Conservation (phyloP, 768 basidiomycete genomes). For the Collybia sp. region DNA sequence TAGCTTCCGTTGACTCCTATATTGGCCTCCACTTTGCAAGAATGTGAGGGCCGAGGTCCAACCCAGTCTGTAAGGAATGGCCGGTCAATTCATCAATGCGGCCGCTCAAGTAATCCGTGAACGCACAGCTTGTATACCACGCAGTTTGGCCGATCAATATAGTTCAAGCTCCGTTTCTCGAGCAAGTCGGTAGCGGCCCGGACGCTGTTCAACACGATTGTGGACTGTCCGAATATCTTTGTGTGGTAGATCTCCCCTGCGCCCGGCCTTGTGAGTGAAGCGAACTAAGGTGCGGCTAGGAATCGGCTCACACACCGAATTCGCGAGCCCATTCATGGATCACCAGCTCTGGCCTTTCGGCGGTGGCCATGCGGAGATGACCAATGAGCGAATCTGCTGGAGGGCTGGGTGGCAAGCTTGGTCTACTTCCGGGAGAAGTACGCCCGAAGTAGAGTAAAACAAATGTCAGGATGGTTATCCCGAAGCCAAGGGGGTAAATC, state of each 20-base stretch:
- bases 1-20: slow-evolving; percentile 11
- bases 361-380: slow-evolving; percentile 18
- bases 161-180: slow-evolving; percentile 18
- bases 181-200: slow-evolving; percentile 21
- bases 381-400: slow-evolving; percentile 22
- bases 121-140: slow-evolving; percentile 15
- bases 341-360: slow-evolving; percentile 10
- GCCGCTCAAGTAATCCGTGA: neutral
- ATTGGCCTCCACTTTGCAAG: slow-evolving; percentile 12
- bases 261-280: neutral
- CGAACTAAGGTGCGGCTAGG: neutral
- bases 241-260: slow-evolving; percentile 19
- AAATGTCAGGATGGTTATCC: no score
- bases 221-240: slow-evolving; percentile 19
- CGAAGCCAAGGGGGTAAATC: no score
- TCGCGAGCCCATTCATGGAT: slow-evolving; percentile 21
- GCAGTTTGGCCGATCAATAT: slow-evolving; percentile 17
- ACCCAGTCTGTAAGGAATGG: slow-evolving; percentile 6
- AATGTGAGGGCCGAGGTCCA: slow-evolving; percentile 9
- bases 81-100: slow-evolving; percentile 1
- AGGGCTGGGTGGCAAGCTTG: slow-evolving; percentile 15
- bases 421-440: slow-evolving; percentile 4
- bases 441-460: no score
- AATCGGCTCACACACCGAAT: slow-evolving; percentile 18
- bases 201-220: slow-evolving; percentile 16